Evolutionary conservation across 257 asterid species (phyloP).

Genomic region (Ballota nigra): DNA sequence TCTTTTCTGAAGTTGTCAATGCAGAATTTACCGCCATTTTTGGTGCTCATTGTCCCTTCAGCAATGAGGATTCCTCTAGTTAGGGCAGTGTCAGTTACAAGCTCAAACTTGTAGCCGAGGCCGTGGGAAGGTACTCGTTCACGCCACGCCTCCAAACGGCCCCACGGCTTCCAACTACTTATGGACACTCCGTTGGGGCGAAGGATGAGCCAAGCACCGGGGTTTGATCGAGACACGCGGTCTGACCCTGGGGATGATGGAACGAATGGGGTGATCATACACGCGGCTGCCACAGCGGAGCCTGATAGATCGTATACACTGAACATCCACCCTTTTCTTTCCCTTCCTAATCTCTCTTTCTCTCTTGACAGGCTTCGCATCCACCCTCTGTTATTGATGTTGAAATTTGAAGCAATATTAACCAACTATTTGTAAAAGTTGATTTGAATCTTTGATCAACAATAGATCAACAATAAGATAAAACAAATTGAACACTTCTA

Average conservation of each 20-base stretch:
- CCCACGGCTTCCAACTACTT: constrained; percentile 96
- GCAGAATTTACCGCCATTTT: constrained; percentile 65
- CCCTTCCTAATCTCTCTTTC: constrained; percentile 48
- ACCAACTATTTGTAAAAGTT: too few species aligned
- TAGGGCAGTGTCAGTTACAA: constrained; percentile 53
- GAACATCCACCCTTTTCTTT: constrained; percentile 87
- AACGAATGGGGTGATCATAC: constrained; percentile 89
- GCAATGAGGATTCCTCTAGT: constrained; percentile 66
- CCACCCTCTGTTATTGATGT: constrained; percentile 54
- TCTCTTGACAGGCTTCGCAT: constrained; percentile 55
- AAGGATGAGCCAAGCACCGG: constrained; percentile 92
- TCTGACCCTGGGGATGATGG: constrained; percentile 79
- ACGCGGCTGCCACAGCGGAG: constrained; percentile 89
- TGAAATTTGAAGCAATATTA: constrained; percentile 73
- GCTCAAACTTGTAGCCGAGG: constrained; percentile 79
- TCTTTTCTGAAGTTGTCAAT: constrained; percentile 51
- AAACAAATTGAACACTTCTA: too few species aligned
- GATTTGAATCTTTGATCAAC: too few species aligned
- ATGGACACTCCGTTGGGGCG: constrained; percentile 66
- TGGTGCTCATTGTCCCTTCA: constrained; percentile 64
- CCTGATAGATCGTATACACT: constrained; percentile 78
- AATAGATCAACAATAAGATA: too few species aligned
- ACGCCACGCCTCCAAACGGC: constrained; percentile 92
- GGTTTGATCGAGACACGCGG: constrained; percentile 78
- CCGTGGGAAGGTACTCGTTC: constrained; percentile 72